phyloP scores from a whole-genome alignment of 257 asterid species.

The Plantago elongata region DNA sequence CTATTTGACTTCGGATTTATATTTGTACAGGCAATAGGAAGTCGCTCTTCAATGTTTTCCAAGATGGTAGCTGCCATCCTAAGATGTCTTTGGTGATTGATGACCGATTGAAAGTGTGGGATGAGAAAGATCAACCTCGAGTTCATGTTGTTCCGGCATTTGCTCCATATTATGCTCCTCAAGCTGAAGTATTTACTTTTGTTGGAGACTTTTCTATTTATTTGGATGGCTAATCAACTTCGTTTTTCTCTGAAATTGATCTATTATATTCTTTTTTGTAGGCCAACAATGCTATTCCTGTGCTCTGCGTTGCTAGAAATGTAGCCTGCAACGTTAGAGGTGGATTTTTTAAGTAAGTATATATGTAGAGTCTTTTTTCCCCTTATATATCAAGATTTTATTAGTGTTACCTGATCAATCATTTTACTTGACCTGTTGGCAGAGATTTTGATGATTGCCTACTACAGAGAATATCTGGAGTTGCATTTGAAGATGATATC shows the following conservation, averaged over 20 bases:
- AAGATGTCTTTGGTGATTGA: conserved; percentile 97
- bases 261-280: conserved; percentile 27
- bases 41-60: conserved; percentile 85
- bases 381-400: conserved; percentile 17
- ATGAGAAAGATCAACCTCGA: conserved; percentile 92
- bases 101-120: conserved; percentile 97
- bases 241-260: conserved; percentile 16
- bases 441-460: conserved; percentile 92
- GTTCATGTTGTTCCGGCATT: conserved; percentile 98
- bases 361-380: conserved; percentile 8
- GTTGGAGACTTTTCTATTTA: conserved; percentile 5
- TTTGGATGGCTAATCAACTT: neutral
- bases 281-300: conserved; percentile 81
- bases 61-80: conserved; percentile 84
- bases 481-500: conserved; percentile 77
- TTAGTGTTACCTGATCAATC: conserved; percentile 15
- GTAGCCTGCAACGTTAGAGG: conserved; percentile 98
- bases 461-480: conserved; percentile 62
- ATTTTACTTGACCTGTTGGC: conserved; percentile 31
- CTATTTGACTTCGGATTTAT: conserved; percentile 11
- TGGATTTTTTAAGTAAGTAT: conserved; percentile 90
- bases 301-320: conserved; percentile 93
- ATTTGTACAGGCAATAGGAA: conserved; percentile 58
- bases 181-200: conserved; percentile 69
- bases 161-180: conserved; percentile 96